Evolutionary conservation across 805 yeast species (phyloP), one percentile per base, ranked within the genome.

Genomic region (Candida dendrica): DNA sequence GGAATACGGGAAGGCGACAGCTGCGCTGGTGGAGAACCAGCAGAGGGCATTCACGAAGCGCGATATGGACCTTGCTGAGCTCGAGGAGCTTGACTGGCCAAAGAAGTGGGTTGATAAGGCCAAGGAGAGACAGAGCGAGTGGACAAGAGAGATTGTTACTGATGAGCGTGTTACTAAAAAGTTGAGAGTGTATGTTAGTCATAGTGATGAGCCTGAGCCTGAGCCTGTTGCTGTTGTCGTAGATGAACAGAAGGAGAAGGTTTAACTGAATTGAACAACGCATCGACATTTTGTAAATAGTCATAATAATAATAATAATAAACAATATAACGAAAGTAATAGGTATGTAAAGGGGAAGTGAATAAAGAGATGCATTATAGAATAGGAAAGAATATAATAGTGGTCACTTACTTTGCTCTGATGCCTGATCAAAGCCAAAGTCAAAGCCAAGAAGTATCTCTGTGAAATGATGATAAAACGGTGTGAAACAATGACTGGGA

Each of bases 41-140:
- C 56, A 66, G 4, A 68, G 95, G 38, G 75, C 78, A 9, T 84
- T 77, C 53, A 60, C 68, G 37, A 44, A 56, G 10, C 51, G 52
- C 3, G 79, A 77, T 43, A 56, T 63, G 15, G 61, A 63, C 15
- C 39, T 60, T 17, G 72, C 64, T 42, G 53, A 65, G 41, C 77
- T 68, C 34, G 96, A 89, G 59, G 96, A 90, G 57, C 54, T 60
- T 6, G 91, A 86, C 49, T 91, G 97, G 97, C 96, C 96, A 13
- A 61, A 67, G 42, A 72, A 74, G 44, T 91, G 97, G 96, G 84
- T 86, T 29, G 72, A 78, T 49, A 73, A 71, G 44, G 95, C 96
- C n/a, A 58, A 62, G 37, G 84, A 77, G 40, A 82, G 78, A 49
- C 66, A 75, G 34, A 83, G 95, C 48, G 97, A 91, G 59, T 91